Base-by-base conservation (phyloP, 176 grass and related monocot genomes). In the Musa troglodytarum region DNA sequence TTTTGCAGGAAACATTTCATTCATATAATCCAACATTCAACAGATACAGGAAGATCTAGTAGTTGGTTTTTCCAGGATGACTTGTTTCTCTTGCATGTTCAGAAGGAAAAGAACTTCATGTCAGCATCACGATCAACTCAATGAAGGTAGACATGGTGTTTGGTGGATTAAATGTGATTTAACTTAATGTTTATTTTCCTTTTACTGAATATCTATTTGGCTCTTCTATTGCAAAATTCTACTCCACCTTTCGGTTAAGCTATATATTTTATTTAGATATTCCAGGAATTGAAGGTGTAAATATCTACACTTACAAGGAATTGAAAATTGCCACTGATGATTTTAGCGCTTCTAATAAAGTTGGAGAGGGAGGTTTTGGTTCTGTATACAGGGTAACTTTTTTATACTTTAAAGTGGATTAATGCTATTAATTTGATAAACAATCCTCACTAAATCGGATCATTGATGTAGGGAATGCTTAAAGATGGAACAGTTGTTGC, bases 351-450 rank as follows among this genome's bases (percentile, higher is more conserved):
- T 81, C 87, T 50, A 92, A 89, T 77, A 96, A 96, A 59, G 71
- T 96, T 25, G 92, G 92, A 20, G 85, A 92, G 78, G 92, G 92
- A 0, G 92, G 92, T 79, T 96, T 92, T 14, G 87, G 92, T 82
- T 84, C 89, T 0, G 93, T 96, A 2, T 92, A 92, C 77, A 88
- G 82, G 87, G 93, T 96, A 86, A 81, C 66, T 83, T 85, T 2
- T 69, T 2, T 55, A 29, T 49, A 26, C 72, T 17, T 50, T 2
- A 77, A 13, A 74, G 20, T 73, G 17, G 9, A 57, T 55, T 12
- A 15, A 9, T 58, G 52, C 19, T 72, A 9, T 59, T 83, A 67
- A 11, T 65, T 68, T 77, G 53, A 54, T 68, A 53, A 76, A 63
- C 14, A 28, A 5, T 61, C 17, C 26, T 16, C 63, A 74, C n/a